Conservation (phyloP, 1,284 basidiomycete species). For the Taiwanofungus camphoratus region DNA sequence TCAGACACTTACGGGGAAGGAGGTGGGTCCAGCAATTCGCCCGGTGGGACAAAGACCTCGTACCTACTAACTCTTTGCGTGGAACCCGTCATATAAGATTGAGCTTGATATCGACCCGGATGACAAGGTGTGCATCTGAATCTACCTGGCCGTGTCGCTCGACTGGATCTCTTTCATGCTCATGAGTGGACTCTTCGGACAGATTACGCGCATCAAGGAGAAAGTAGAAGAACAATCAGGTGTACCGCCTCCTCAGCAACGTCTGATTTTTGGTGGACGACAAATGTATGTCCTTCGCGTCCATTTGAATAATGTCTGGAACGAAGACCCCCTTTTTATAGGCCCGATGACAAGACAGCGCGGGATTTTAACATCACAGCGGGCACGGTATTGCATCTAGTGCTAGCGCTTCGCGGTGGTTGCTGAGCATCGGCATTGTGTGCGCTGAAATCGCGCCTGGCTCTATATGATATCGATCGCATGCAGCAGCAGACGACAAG, state of each 20-base stretch:
- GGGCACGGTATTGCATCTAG: constrained; percentile 86
- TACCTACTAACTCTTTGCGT: constrained; percentile 1
- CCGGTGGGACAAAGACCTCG: neutral
- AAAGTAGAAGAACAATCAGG: constrained; percentile 99
- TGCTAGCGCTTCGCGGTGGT: constrained; percentile 89
- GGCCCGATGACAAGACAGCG: constrained; percentile 85
- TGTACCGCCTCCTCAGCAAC: constrained; percentile 95
- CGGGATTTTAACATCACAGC: constrained; percentile 78
- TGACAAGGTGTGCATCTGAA: constrained; percentile 62
- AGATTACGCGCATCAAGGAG: constrained; percentile 97
- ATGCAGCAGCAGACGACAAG: constrained; percentile 1
- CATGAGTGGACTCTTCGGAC: too few species aligned
- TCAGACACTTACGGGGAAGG: constrained; percentile 90
- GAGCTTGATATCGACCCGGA: constrained; percentile 94
- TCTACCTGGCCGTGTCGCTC: too few species aligned
- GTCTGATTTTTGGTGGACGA: constrained; percentile 91
- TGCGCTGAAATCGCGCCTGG: neutral
- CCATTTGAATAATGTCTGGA: neutral
- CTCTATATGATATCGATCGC: neutral
- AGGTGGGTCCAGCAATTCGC: constrained; percentile 44
- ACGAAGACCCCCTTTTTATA: constrained; percentile 20
- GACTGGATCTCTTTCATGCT: too few species aligned
- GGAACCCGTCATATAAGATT: constrained; percentile 47
- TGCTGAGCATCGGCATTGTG: constrained; percentile 15
- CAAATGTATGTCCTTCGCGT: constrained; percentile 73